These are phyloP conservation scores for Chrysosporium keratinophilum DNA, from an alignment of 2,329 filamentous ascomycete species.

Conservation along the genomic window DNA sequence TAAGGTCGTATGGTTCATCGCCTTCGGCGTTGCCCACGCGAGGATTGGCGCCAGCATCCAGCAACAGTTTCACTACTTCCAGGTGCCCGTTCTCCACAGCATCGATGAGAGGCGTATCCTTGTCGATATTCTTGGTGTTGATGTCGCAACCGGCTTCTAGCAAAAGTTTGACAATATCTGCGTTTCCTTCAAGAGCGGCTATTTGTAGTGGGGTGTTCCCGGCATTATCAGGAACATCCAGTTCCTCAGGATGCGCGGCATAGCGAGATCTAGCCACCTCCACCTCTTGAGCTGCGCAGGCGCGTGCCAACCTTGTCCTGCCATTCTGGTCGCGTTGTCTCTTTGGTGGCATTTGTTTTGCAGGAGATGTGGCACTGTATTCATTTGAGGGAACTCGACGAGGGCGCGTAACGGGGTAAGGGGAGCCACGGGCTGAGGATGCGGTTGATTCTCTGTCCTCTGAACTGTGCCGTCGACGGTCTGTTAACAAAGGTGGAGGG, in stretches of 20 bases:
- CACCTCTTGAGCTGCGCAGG: constrained; percentile 75
- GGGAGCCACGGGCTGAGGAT: constrained; percentile 38
- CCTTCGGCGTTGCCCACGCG: constrained; percentile 85
- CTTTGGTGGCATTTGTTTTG: constrained; percentile 57
- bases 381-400: constrained; percentile 36
- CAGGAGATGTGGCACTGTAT: constrained; percentile 49
- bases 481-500: constrained; percentile 34
- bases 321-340: constrained; percentile 88
- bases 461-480: constrained; percentile 34
- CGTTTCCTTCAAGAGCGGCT: constrained; percentile 75
- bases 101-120: constrained; percentile 89
- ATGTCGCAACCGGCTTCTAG: constrained; percentile 75
- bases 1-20: constrained; percentile 77
- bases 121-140: constrained; percentile 66
- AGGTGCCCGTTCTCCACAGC: constrained; percentile 92
- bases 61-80: constrained; percentile 71
- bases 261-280: constrained; percentile 65
- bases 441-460: constrained; percentile 38
- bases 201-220: constrained; percentile 95
- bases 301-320: constrained; percentile 78
- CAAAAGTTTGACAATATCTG: constrained; percentile 76
- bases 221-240: constrained; percentile 84
- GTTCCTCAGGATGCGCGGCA: constrained; percentile 69
- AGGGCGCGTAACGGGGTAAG: constrained; percentile 33
- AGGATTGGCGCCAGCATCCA: constrained; percentile 83